Evolutionary conservation across 768 basidiomycete species (phyloP).

Genomic region (Collybia sordida): DNA sequence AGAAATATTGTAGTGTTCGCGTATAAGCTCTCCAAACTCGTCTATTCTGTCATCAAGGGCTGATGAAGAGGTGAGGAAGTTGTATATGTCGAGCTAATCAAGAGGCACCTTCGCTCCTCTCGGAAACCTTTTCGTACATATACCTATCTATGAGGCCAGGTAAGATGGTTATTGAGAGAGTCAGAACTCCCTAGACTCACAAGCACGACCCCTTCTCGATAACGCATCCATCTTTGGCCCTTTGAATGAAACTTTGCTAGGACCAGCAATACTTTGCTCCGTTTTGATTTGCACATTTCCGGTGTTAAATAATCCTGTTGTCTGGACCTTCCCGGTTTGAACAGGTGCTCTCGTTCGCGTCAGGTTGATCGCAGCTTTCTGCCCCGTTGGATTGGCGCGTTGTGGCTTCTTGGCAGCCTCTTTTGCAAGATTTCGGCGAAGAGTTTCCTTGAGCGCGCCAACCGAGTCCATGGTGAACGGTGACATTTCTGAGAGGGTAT

Average conservation of each 20-base stretch:
- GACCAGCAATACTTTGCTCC: constrained; percentile 28
- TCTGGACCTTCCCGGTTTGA: constrained; percentile 20
- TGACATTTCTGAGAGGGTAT: constrained; percentile 33
- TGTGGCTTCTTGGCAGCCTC: constrained; percentile 32
- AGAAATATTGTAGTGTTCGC: constrained; percentile 63
- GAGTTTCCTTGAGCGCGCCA: constrained; percentile 42
- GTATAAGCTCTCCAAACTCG: constrained; percentile 74
- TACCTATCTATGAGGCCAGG: constrained; percentile 62
- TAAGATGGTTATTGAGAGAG: neutral
- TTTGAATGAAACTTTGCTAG: constrained; percentile 31
- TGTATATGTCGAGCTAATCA: neutral
- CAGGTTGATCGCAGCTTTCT: constrained; percentile 30
- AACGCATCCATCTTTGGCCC: constrained; percentile 37
- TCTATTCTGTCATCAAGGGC: constrained; percentile 88
- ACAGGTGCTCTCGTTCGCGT: constrained; percentile 29
- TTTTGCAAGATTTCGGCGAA: constrained; percentile 46
- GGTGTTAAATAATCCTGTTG: constrained; percentile 8
- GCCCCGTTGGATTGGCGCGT: constrained; percentile 22
- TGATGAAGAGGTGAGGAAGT: constrained; percentile 23
- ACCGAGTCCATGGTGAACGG: constrained; percentile 50
- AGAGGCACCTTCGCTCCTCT: constrained; percentile 73
- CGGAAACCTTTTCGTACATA: constrained; percentile 90
- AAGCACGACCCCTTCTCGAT: constrained; percentile 49
- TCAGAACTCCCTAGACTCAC: constrained; percentile 38
- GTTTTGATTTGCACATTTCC: constrained; percentile 30